Conservation (phyloP, 257 asterid species). For the Voacanga thouarsii region DNA sequence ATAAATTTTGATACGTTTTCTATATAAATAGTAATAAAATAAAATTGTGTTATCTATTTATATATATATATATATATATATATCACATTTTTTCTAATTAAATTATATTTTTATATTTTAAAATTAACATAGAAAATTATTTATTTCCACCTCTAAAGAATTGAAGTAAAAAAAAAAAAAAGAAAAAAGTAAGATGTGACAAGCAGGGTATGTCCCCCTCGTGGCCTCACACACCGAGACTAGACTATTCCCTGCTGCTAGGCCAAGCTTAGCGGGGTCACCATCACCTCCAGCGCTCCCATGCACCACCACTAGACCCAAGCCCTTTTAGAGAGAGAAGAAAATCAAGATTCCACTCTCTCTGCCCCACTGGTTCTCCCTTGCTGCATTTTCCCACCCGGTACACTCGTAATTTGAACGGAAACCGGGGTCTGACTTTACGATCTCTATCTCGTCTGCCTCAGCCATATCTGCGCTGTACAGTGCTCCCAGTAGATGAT, state of each 20-base stretch:
- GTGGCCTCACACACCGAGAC: conserved; percentile 5
- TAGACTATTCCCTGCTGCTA: conserved; percentile 3
- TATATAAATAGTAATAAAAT: too few relatives aligned
- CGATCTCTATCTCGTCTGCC: background rate
- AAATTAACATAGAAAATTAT: too few relatives aligned
- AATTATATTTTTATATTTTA: too few relatives aligned
- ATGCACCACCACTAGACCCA: background rate
- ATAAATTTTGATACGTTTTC: too few relatives aligned
- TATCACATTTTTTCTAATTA: too few relatives aligned
- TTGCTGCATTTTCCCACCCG: background rate
- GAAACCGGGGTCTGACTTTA: background rate
- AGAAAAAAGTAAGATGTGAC: background rate
- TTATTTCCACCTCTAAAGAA: background rate
- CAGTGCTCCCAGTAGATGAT: background rate
- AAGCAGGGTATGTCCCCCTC: conserved; percentile 1
- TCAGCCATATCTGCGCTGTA: background rate
- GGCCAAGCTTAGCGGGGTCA: conserved; percentile 4
- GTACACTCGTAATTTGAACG: background rate
- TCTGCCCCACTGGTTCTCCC: background rate
- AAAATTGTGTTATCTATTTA: too few relatives aligned
- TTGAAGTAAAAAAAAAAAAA: background rate
- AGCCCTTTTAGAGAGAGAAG: background rate
- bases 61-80: too few relatives aligned
- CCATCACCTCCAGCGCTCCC: background rate
- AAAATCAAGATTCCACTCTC: background rate